These are phyloP conservation scores for Fusarium subtropicale DNA, from an alignment of 2,329 filamentous ascomycete genomes.

Conservation along the genomic window DNA sequence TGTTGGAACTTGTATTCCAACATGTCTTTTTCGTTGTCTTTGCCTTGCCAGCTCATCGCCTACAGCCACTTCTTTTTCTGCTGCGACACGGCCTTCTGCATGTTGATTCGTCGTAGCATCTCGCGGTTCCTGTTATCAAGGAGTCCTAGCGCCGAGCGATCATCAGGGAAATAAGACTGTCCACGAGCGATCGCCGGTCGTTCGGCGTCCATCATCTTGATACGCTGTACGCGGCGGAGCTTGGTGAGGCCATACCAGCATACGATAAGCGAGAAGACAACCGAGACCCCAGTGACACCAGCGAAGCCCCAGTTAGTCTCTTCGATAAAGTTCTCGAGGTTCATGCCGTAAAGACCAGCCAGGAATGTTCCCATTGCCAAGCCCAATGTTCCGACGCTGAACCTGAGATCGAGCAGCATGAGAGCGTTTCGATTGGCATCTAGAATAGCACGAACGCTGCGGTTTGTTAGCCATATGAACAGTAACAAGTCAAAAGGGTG, in stretches of 20 bases:
- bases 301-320: conserved; percentile 89
- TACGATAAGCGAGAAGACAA: conserved; percentile 78
- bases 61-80: conserved; percentile 53
- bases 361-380: conserved; percentile 94
- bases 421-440: conserved; percentile 98
- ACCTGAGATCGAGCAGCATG: conserved; percentile 96
- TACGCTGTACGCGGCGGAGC: conserved; percentile 85
- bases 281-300: conserved; percentile 77
- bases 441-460: conserved; percentile 91
- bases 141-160: conserved; percentile 59
- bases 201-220: conserved; percentile 78
- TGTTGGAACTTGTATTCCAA: conserved; percentile 24
- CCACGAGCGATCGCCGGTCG: conserved; percentile 54
- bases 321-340: conserved; percentile 98
- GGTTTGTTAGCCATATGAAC: conserved; percentile 34
- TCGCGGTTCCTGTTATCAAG: conserved; percentile 67
- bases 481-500: background rate
- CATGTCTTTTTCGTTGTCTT: background rate
- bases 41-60: conserved; percentile 3
- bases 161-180: conserved; percentile 54
- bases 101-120: conserved; percentile 63
- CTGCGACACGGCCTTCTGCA: conserved; percentile 58
- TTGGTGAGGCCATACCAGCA: conserved; percentile 87
- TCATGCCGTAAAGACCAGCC: conserved; percentile 99
- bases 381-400: conserved; percentile 94